These are phyloP conservation scores for Piper longum DNA, from an alignment of 164 flowering plant species.

Conservation along the genomic window DNA sequence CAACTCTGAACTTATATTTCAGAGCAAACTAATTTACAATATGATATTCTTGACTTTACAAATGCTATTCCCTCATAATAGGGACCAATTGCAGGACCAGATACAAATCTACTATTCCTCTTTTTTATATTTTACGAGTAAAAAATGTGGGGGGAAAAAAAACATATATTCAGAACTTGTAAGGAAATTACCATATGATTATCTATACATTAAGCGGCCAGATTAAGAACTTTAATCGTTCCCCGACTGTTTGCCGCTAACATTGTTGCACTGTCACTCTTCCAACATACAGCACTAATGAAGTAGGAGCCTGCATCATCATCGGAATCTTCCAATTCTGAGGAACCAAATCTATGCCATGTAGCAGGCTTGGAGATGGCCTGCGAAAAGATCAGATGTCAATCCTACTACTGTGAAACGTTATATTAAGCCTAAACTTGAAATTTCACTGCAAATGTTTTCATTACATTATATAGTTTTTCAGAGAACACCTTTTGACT, in stretches of 20 bases:
- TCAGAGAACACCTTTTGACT: no score
- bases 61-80: background rate
- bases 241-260: slow-evolving; percentile 93
- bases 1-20: no score
- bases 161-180: no score
- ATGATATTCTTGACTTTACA: background rate
- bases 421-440: no score
- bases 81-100: background rate
- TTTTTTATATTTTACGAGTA: background rate
- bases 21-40: no score
- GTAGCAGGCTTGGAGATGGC: slow-evolving; percentile 84
- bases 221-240: slow-evolving; percentile 81
- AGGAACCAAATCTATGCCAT: slow-evolving; percentile 68
- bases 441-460: no score
- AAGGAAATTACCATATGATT: background rate
- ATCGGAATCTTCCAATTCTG: slow-evolving; percentile 55
- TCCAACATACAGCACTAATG: slow-evolving; percentile 97
- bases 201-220: slow-evolving; percentile 38
- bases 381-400: slow-evolving; percentile 20
- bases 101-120: background rate
- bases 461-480: no score
- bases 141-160: no score
- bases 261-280: slow-evolving; percentile 84
- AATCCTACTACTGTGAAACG: no score
- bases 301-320: slow-evolving; percentile 73